These are phyloP conservation scores for Fusarium ramigenum DNA, from an alignment of 2,329 filamentous ascomycete genomes.

Conservation along the genomic window DNA sequence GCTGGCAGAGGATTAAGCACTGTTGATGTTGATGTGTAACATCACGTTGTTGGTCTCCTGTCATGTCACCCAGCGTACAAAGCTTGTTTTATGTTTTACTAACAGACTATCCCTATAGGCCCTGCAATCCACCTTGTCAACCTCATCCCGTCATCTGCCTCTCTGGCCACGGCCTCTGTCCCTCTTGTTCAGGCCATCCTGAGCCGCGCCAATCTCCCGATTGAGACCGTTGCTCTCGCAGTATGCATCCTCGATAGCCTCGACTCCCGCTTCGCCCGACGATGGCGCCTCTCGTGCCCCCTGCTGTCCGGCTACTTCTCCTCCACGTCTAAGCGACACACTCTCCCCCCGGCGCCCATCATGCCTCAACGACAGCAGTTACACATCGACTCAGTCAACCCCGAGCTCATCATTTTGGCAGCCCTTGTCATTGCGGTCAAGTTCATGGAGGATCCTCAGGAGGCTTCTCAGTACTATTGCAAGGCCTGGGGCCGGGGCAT, in stretches of 20 bases:
- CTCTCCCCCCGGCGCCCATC: constrained; percentile 54
- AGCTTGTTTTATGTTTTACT: constrained; percentile 19
- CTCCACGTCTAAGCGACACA: constrained; percentile 56
- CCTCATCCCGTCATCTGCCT: constrained; percentile 71
- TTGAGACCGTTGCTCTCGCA: constrained; percentile 70
- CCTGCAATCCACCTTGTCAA: constrained; percentile 73
- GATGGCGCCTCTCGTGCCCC: constrained; percentile 69
- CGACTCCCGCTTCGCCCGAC: constrained; percentile 68
- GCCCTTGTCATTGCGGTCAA: constrained; percentile 72
- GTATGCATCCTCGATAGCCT: constrained; percentile 74
- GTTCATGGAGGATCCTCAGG: constrained; percentile 69
- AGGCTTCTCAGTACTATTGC: constrained; percentile 63
- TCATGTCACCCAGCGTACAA: constrained; percentile 5
- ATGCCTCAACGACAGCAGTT: constrained; percentile 50
- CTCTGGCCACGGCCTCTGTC: constrained; percentile 66
- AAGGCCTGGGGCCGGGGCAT: constrained; percentile 61
- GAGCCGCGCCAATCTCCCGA: constrained; percentile 64
- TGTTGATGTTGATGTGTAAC: background rate
- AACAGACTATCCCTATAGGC: constrained; percentile 53
- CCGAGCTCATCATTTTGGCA: constrained; percentile 70
- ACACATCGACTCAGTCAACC: constrained; percentile 69
- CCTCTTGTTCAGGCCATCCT: constrained; percentile 69
- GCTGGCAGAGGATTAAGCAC: background rate
- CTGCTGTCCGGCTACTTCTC: constrained; percentile 48
- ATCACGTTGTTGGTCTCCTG: constrained; percentile 20